These are phyloP conservation scores for Amanita phalloides DNA, from an alignment of 768 basidiomycete species.

Conservation along the genomic window DNA sequence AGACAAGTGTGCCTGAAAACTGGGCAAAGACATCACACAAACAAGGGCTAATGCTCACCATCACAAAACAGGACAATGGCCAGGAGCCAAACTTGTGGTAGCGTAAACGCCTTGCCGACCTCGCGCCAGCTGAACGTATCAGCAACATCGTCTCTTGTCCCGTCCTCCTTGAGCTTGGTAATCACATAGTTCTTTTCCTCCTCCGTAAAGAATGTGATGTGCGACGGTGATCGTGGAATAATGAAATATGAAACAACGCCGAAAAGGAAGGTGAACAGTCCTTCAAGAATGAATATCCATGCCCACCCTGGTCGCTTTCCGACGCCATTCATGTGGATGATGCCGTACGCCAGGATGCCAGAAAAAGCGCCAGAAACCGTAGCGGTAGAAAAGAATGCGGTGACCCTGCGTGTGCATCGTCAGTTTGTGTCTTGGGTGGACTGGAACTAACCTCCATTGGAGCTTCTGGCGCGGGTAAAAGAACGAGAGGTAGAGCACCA, in stretches of 20 bases:
- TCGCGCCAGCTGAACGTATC: constrained; percentile 51
- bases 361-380: constrained; percentile 59
- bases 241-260: constrained; percentile 37
- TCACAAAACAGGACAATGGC: constrained; percentile 40
- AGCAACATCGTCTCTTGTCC: constrained; percentile 25
- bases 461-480: constrained; percentile 42
- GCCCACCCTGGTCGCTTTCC: constrained; percentile 48
- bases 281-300: constrained; percentile 64
- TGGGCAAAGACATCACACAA: background rate
- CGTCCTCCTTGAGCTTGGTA: constrained; percentile 28
- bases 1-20: constrained; percentile 37
- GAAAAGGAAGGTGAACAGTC: constrained; percentile 50
- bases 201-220: constrained; percentile 32
- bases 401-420: constrained; percentile 21
- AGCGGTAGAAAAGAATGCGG: constrained; percentile 39
- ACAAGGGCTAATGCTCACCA: constrained; percentile 19
- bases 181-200: constrained; percentile 39
- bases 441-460: constrained; percentile 29
- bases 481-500: constrained; percentile 45
- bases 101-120: constrained; percentile 33
- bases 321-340: constrained; percentile 52
- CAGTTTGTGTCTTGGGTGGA: background rate
- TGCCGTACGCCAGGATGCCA: constrained; percentile 56
- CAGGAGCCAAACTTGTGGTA: constrained; percentile 46
- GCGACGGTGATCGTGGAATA: constrained; percentile 13